A percentile compares a stretch with the other conserved stretches of the same genome.
These are phyloP conservation scores for Candida coleopterorum DNA, from an alignment of 805 yeast genomes.

Conservation along the genomic window DNA sequence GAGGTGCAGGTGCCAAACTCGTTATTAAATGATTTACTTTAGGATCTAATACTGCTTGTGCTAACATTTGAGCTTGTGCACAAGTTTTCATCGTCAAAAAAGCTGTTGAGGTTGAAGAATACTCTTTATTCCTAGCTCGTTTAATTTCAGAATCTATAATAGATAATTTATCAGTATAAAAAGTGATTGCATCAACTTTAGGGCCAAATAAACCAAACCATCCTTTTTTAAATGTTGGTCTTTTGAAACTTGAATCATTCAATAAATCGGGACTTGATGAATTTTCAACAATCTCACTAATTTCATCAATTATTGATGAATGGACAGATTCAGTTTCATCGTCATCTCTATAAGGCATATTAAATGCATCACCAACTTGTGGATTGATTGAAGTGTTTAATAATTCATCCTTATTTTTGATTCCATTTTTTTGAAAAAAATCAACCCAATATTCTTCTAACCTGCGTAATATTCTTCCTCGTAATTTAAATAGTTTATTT, in stretches of 20 bases:
- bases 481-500: slow-evolving; percentile 57
- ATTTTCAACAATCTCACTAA: slow-evolving; percentile 15
- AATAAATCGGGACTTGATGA: slow-evolving; percentile 8
- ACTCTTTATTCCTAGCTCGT: slow-evolving; percentile 61
- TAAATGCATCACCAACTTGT: slow-evolving; percentile 23
- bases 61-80: slow-evolving; percentile 93
- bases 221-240: slow-evolving; percentile 66
- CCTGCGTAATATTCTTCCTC: slow-evolving; percentile 48
- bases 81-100: slow-evolving; percentile 93
- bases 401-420: slow-evolving; percentile 25
- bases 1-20: slow-evolving; percentile 90
- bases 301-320: slow-evolving; percentile 22
- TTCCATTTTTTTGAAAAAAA: slow-evolving; percentile 43
- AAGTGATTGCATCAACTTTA: slow-evolving; percentile 75
- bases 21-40: slow-evolving; percentile 79
- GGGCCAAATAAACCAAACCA: slow-evolving; percentile 61
- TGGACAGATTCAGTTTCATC: slow-evolving; percentile 6
- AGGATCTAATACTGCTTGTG: slow-evolving; percentile 92
- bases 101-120: slow-evolving; percentile 84
- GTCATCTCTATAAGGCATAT: slow-evolving; percentile 12
- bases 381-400: slow-evolving; percentile 23
- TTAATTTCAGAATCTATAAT: slow-evolving; percentile 66
- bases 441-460: slow-evolving; percentile 72
- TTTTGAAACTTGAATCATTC: slow-evolving; percentile 18
- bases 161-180: slow-evolving; percentile 63